Conservation (phyloP, 1,139 yeast genomes). For the Wickerhamomyces sp. region DNA sequence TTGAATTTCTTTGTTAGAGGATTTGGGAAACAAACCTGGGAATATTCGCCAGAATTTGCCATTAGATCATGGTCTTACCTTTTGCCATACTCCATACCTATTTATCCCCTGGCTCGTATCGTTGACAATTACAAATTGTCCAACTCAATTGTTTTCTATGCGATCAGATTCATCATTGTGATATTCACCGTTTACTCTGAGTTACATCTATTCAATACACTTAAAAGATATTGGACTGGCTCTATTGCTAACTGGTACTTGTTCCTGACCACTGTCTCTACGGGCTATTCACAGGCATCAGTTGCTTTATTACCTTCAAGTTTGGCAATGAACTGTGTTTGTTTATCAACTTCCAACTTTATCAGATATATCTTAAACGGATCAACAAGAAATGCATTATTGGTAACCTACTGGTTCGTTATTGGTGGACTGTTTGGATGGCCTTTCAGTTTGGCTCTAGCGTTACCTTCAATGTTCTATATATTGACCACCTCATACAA, state of each 20-base stretch:
- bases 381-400: slow-evolving; percentile 26
- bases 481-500: slow-evolving; percentile 20
- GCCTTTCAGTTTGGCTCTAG: slow-evolving; percentile 78
- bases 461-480: slow-evolving; percentile 51
- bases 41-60: slow-evolving; percentile 86
- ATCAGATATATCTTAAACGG: slow-evolving; percentile 16
- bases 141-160: slow-evolving; percentile 37
- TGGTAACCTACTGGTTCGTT: slow-evolving; percentile 46
- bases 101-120: slow-evolving; percentile 33
- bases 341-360: slow-evolving; percentile 46
- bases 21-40: slow-evolving; percentile 96
- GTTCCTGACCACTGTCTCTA: slow-evolving; percentile 38
- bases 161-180: slow-evolving; percentile 50
- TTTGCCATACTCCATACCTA: slow-evolving; percentile 43
- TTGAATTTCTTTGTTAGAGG: slow-evolving; percentile 70
- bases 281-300: slow-evolving; percentile 84
- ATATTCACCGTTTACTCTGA: slow-evolving; percentile 53
- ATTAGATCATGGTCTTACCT: slow-evolving; percentile 82
- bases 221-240: slow-evolving; percentile 30
- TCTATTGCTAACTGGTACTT: slow-evolving; percentile 56
- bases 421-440: slow-evolving; percentile 82
- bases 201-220: slow-evolving; percentile 40
- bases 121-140: slow-evolving; percentile 12
- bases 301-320: slow-evolving; percentile 84
- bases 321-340: slow-evolving; percentile 67